Evolutionary conservation across 2,329 filamentous ascomycete genomes (phyloP).

Genomic region (Fusarium solani-melongenae): DNA sequence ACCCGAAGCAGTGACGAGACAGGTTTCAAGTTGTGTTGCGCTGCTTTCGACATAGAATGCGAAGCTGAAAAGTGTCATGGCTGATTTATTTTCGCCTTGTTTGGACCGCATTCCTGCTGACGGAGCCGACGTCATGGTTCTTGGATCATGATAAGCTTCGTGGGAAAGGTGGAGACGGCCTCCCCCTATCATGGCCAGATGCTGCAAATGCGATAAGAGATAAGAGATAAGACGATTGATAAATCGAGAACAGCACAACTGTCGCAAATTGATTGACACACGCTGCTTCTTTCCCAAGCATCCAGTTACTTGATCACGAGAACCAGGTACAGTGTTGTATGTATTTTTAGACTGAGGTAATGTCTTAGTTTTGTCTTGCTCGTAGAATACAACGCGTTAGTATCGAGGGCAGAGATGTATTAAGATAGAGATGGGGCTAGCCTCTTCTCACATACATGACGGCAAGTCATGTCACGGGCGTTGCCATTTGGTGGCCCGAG

Average conservation of each 20-base stretch:
- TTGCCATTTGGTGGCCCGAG: too few species aligned
- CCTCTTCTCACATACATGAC: neutral
- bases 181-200: neutral
- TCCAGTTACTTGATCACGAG: neutral
- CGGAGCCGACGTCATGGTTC: neutral
- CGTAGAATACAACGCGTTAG: neutral
- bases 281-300: neutral
- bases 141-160: neutral
- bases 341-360: neutral
- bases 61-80: neutral
- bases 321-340: neutral
- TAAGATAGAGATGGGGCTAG: neutral
- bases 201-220: neutral
- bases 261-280: neutral
- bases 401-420: too few species aligned
- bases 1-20: neutral
- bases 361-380: neutral
- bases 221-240: neutral
- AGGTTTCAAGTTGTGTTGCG: neutral
- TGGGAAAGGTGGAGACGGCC: neutral
- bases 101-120: neutral
- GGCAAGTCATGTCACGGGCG: too few species aligned
- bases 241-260: neutral
- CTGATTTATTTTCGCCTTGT: neutral
- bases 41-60: neutral